Conservation (phyloP, 768 basidiomycete genomes). For the Lactarius trivialis region DNA sequence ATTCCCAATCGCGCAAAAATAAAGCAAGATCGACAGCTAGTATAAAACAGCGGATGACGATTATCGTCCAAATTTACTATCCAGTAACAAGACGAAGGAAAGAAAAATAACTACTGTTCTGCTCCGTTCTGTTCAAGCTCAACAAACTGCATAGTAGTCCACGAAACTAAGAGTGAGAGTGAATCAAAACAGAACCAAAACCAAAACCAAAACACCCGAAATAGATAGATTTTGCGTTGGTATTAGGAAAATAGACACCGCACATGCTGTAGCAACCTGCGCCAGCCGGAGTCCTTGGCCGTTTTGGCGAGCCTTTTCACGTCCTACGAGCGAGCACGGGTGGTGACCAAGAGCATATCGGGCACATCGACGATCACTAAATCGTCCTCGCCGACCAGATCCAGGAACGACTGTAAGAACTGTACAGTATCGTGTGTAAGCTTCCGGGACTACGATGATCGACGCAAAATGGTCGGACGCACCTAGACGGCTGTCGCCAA, state of each 20-base stretch:
- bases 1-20: too few species aligned
- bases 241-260: neutral
- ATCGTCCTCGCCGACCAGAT: constrained; percentile 84
- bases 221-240: constrained; percentile 7
- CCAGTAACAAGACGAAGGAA: neutral
- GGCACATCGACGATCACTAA: constrained; percentile 89
- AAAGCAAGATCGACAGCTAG: too few species aligned
- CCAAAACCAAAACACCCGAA: too few species aligned
- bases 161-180: neutral
- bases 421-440: constrained; percentile 56
- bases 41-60: too few species aligned
- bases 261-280: constrained; percentile 44
- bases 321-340: constrained; percentile 82
- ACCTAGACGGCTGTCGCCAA: constrained; percentile 74
- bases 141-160: neutral
- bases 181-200: neutral
- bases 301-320: constrained; percentile 84
- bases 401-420: constrained; percentile 81
- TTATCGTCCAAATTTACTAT: too few species aligned
- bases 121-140: constrained; percentile 13
- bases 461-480: constrained; percentile 26
- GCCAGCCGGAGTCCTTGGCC: constrained; percentile 71
- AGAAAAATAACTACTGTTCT: neutral
- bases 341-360: constrained; percentile 82
- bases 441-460: neutral